These are phyloP conservation scores for Aureobasidium sp. DNA, from an alignment of 2,329 filamentous ascomycete species.

Conservation along the genomic window DNA sequence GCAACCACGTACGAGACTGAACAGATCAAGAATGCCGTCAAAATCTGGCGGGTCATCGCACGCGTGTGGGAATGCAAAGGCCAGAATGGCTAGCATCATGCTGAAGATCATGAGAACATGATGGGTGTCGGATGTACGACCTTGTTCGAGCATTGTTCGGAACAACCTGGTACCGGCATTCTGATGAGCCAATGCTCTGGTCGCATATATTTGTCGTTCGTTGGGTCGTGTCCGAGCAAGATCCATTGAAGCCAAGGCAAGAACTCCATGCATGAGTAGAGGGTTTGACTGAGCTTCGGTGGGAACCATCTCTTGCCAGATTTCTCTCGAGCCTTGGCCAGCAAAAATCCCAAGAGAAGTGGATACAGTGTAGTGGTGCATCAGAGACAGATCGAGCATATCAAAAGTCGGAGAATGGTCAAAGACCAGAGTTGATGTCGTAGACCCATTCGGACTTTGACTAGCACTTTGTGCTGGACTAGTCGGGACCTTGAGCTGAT, in stretches of 20 bases:
- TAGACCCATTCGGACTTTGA: neutral
- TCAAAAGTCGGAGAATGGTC: conserved; percentile 17
- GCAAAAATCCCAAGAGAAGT: conserved; percentile 20
- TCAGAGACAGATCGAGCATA: conserved; percentile 21
- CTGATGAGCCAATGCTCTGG: conserved; percentile 23
- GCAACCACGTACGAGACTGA: conserved; percentile 21
- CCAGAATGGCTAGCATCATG: conserved; percentile 21
- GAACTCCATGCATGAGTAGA: conserved; percentile 10
- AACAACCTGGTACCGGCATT: conserved; percentile 21
- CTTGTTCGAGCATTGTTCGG: conserved; percentile 18
- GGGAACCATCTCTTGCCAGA: conserved; percentile 8
- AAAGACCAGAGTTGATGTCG: conserved; percentile 11
- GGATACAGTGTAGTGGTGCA: conserved; percentile 23
- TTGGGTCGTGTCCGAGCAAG: conserved; percentile 7
- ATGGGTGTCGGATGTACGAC: conserved; percentile 14
- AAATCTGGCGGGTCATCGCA: conserved; percentile 18
- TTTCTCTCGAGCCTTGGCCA: conserved; percentile 16
- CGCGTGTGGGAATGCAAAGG: conserved; percentile 21
- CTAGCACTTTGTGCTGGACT: neutral
- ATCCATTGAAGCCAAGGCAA: conserved; percentile 7
- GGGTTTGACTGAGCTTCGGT: conserved; percentile 9
- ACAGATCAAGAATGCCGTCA: conserved; percentile 22
- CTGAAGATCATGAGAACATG: conserved; percentile 21
- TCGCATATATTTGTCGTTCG: conserved; percentile 17
- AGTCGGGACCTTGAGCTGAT: conserved; percentile 8